Conservation (phyloP, 108 stramenopile species). For the Cyclostephanos invisitatus region DNA sequence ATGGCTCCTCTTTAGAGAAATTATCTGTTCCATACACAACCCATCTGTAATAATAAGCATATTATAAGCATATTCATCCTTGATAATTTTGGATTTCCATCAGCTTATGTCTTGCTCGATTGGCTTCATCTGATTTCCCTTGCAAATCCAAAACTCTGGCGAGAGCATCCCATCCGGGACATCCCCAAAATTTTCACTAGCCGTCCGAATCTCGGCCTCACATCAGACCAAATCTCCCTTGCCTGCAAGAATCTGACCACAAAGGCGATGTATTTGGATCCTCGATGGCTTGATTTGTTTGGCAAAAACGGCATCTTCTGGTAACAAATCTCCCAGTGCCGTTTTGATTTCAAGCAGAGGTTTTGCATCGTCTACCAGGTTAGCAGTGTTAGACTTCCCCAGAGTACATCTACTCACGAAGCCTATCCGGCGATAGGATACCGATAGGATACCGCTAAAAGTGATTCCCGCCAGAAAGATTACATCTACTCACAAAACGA, state of each 20-base stretch:
- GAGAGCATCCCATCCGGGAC: conserved; percentile 52
- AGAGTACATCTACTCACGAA: too few species aligned
- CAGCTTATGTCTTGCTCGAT: conserved; percentile 21
- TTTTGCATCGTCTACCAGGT: conserved; percentile 47
- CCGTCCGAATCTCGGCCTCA: conserved; percentile 52
- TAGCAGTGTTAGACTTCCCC: conserved; percentile 8
- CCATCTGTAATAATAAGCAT: background rate
- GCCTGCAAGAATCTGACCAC: conserved; percentile 52
- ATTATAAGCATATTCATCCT: conserved; percentile 4
- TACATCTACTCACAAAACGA: too few species aligned
- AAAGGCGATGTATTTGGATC: conserved; percentile 45
- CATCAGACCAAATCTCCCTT: conserved; percentile 44
- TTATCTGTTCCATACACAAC: background rate
- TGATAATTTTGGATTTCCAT: conserved; percentile 7
- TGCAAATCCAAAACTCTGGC: conserved; percentile 54
- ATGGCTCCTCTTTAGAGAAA: too few species aligned
- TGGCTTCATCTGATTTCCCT: conserved; percentile 51
- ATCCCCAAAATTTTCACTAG: conserved; percentile 48
- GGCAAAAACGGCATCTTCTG: conserved; percentile 29
- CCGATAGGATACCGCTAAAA: too few species aligned
- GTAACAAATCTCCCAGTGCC: conserved; percentile 15
- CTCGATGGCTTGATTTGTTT: conserved; percentile 46
- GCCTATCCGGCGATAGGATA: too few species aligned
- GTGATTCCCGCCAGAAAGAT: too few species aligned
- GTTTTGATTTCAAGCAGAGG: conserved; percentile 34